Conservation (phyloP, 108 stramenopile genomes). For the Discostella stelligeroides region DNA sequence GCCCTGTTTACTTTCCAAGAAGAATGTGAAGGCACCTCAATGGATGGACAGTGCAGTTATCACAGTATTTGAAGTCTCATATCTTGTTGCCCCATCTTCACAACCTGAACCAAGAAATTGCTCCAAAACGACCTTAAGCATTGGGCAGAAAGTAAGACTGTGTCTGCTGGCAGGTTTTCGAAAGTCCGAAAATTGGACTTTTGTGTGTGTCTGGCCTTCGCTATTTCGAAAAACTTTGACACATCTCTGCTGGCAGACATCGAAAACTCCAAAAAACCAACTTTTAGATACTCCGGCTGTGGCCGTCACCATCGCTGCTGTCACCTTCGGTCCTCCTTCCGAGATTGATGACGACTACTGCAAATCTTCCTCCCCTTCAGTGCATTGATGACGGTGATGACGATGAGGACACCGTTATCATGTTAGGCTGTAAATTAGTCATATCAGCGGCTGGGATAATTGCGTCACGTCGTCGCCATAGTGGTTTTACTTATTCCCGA, state of each 20-base stretch:
- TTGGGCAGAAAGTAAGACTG: too few species aligned
- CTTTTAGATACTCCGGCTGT: background rate
- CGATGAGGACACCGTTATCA: background rate
- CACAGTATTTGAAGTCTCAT: too few species aligned
- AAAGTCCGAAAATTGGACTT: background rate
- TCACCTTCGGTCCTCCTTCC: background rate
- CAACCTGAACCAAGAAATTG: too few species aligned
- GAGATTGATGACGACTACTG: background rate
- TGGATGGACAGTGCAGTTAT: too few species aligned
- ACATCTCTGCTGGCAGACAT: constrained; percentile 1
- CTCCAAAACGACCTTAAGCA: too few species aligned
- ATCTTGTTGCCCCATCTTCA: too few species aligned
- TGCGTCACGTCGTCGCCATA: too few species aligned
- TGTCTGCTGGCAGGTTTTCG: constrained; percentile 5
- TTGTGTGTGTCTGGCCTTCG: background rate
- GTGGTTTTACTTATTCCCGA: too few species aligned
- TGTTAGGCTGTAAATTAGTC: too few species aligned
- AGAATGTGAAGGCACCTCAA: too few species aligned
- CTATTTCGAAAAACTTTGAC: background rate
- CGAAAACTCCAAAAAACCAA: background rate
- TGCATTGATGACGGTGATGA: background rate
- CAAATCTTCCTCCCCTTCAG: background rate
- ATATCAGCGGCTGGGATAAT: too few species aligned
- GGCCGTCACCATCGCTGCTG: background rate
- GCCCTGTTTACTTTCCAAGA: too few species aligned